Evolutionary conservation across 2,329 filamentous ascomycete genomes (phyloP).

Genomic region (Celoporthe dispersa): DNA sequence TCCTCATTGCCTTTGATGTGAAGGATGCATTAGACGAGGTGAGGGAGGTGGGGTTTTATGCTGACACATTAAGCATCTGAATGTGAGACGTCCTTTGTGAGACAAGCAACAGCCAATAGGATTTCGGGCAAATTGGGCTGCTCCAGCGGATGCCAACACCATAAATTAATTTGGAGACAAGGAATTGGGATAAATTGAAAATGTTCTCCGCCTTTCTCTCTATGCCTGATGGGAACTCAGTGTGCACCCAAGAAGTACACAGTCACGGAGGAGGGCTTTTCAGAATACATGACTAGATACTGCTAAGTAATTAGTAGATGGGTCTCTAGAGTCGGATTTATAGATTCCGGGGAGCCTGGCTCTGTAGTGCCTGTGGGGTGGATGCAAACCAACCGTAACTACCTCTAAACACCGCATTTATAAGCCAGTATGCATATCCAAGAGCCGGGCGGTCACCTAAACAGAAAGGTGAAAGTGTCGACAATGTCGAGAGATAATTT

Average conservation of each 20-base stretch:
- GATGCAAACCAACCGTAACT: not conserved
- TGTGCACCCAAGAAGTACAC: not conserved
- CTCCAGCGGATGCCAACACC: not conserved
- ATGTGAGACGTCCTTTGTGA: not conserved
- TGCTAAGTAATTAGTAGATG: too few relatives aligned
- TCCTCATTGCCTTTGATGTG: not conserved
- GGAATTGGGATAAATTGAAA: not conserved
- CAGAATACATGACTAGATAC: not conserved
- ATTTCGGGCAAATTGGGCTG: not conserved
- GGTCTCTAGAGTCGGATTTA: not conserved
- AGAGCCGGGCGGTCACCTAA: too few relatives aligned
- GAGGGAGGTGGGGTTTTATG: not conserved
- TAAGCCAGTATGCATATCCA: not conserved
- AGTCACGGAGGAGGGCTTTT: not conserved
- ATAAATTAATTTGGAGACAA: not conserved
- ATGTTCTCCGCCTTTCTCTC: not conserved
- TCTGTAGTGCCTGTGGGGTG: not conserved
- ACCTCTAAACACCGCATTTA: not conserved
- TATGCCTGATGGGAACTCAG: not conserved
- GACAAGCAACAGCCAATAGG: not conserved
- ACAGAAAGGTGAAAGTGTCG: too few relatives aligned
- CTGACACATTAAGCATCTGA: not conserved
- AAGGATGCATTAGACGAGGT: not conserved
- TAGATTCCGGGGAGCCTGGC: not conserved
- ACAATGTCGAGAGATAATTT: too few relatives aligned